phyloP scores from a whole-genome alignment of 257 asterid genomes.

The Solanum sitiens region DNA sequence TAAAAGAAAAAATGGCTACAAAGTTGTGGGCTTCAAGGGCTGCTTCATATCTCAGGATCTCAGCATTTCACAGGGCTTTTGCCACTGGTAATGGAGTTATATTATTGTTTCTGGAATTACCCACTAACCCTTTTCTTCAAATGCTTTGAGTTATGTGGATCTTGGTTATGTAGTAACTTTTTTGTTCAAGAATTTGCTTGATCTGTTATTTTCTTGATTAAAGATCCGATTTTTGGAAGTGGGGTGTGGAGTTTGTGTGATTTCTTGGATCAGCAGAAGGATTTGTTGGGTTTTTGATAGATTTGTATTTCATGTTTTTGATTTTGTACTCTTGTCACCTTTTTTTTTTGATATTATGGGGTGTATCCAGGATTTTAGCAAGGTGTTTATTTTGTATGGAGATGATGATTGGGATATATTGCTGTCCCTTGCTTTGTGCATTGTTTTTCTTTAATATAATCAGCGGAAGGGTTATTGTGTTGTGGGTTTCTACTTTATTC shows the following conservation, averaged over 20 bases:
- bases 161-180: background rate
- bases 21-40: conserved; percentile 67
- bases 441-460: background rate
- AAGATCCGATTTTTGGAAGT: conserved; percentile 34
- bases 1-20: conserved; percentile 49
- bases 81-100: conserved; percentile 53
- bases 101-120: background rate
- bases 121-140: background rate
- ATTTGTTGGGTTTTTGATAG: background rate
- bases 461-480: background rate
- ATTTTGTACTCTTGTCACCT: background rate
- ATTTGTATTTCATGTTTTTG: background rate
- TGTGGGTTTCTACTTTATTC: background rate
- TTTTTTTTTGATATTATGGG: background rate
- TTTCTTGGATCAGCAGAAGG: conserved; percentile 5
- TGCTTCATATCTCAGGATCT: conserved; percentile 82
- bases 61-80: conserved; percentile 59
- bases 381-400: background rate
- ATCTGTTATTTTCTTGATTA: conserved; percentile 25
- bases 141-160: background rate
- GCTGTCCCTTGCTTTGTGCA: background rate
- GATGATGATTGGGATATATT: background rate
- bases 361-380: background rate
- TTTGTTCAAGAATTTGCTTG: conserved; percentile 4
- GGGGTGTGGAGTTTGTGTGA: background rate